Percentiles rank a stretch among this genome's conserved stretches.
These are phyloP conservation scores for Fusarium kyushuense DNA, from an alignment of 2,329 filamentous ascomycete genomes.

Conservation along the genomic window DNA sequence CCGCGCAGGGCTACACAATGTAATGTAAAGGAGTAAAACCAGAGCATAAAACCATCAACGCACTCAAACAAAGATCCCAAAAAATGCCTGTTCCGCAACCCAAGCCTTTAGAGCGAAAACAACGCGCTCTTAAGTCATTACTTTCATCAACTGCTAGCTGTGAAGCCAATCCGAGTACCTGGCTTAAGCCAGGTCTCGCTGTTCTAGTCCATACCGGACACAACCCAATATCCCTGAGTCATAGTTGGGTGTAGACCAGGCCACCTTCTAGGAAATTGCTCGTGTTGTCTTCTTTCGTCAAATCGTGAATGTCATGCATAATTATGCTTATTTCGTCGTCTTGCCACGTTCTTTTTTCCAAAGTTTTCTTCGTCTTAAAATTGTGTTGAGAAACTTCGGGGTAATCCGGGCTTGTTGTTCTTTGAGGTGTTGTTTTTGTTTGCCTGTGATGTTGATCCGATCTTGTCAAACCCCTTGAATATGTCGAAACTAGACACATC, in stretches of 20 bases:
- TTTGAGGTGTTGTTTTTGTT: slow-evolving; percentile 41
- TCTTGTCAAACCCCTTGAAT: slow-evolving; percentile 80
- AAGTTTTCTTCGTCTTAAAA: slow-evolving; percentile 42
- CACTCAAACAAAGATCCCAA: slow-evolving; percentile 40
- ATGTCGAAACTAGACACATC: slow-evolving; percentile 75
- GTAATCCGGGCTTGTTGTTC: slow-evolving; percentile 47
- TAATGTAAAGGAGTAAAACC: slow-evolving; percentile 24
- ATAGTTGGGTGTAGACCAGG: slow-evolving; percentile 23
- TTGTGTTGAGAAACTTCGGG: slow-evolving; percentile 51
- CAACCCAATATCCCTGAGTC: slow-evolving; percentile 31
- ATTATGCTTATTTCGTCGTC: slow-evolving; percentile 43
- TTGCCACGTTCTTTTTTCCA: slow-evolving; percentile 23
- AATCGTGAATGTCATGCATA: slow-evolving; percentile 46
- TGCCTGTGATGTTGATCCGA: slow-evolving; percentile 64
- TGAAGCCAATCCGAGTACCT: slow-evolving; percentile 46
- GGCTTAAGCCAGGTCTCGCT: slow-evolving; percentile 33
- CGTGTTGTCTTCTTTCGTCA: slow-evolving; percentile 44
- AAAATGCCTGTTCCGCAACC: slow-evolving; percentile 41
- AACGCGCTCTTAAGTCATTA: slow-evolving; percentile 47
- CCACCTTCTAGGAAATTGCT: slow-evolving; percentile 32
- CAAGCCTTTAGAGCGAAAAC: slow-evolving; percentile 42
- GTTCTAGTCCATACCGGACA: slow-evolving; percentile 44
- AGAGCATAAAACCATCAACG: slow-evolving; percentile 24
- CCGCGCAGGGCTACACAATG: slow-evolving; percentile 45
- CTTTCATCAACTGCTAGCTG: slow-evolving; percentile 49